Evolutionary conservation across 2,329 filamentous ascomycete genomes (phyloP).

Genomic region (Alternaria rosae): DNA sequence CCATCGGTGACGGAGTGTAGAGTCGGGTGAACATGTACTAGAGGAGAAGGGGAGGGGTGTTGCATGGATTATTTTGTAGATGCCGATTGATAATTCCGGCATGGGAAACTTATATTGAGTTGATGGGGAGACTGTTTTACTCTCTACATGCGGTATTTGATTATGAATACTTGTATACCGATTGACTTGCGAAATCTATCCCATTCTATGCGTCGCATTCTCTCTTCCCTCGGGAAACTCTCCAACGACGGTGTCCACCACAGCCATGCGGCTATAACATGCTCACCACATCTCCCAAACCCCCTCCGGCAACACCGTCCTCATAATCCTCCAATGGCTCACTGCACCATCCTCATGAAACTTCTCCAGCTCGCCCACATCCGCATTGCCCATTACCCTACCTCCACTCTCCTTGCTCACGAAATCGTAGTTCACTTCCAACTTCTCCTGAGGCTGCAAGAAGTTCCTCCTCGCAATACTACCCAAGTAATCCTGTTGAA

Average conservation of each 20-base stretch:
- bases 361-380: constrained; percentile 70
- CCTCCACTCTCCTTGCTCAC: constrained; percentile 49
- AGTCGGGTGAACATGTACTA: background rate
- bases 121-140: no score
- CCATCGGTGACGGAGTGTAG: background rate
- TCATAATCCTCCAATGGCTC: constrained; percentile 93
- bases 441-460: constrained; percentile 75
- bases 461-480: constrained; percentile 75
- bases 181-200: background rate
- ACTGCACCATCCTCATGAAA: constrained; percentile 79
- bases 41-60: background rate
- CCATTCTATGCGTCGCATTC: background rate
- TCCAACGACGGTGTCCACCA: background rate
- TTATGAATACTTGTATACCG: background rate
- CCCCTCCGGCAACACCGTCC: constrained; percentile 74
- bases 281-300: constrained; percentile 88
- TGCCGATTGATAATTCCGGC: background rate
- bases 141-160: background rate
- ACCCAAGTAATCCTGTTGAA: constrained; percentile 71
- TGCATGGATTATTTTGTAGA: background rate
- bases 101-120: background rate
- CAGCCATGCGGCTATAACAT: background rate
- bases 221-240: background rate
- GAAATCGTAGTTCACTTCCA: constrained; percentile 57
- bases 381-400: constrained; percentile 66